A percentile compares a stretch with the other conserved stretches of the same genome.
Conservation (phyloP, 257 asterid species). For the Solanum gracilifrons region DNA sequence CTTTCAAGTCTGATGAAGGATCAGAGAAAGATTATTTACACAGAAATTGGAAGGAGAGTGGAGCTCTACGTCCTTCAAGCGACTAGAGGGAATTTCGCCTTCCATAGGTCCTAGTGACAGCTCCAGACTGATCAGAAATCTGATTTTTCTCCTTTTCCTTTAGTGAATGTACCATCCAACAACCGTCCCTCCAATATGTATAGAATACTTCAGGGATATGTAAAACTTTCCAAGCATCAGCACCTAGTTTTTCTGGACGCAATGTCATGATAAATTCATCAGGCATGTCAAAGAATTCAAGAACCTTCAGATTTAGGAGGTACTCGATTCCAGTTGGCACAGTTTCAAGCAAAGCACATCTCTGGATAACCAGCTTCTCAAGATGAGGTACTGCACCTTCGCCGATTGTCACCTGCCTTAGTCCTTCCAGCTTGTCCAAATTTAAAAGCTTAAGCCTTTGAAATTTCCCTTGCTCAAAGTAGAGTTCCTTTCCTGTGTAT, state of each 20-base stretch:
- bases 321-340: slow-evolving; percentile 11
- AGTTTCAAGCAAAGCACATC: neutral
- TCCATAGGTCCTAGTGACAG: neutral
- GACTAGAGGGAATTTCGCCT: neutral
- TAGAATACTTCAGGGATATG: neutral
- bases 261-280: neutral
- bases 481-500: slow-evolving; percentile 2
- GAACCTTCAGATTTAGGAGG: slow-evolving; percentile 2
- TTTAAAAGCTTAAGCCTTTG: neutral
- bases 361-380: neutral
- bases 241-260: neutral
- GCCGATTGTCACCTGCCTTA: neutral
- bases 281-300: slow-evolving; percentile 10
- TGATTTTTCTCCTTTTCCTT: neutral
- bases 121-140: neutral
- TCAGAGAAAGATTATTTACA: neutral
- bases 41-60: neutral
- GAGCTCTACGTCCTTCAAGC: neutral
- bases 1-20: neutral
- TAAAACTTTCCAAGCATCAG: neutral
- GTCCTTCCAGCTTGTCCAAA: neutral
- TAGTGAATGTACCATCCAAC: neutral
- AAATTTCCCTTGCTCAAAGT: slow-evolving; percentile 12
- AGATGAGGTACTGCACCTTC: slow-evolving; percentile 16
- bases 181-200: neutral